Conservation (phyloP, 345 rosid species). For the Eucalyptus sp. region DNA sequence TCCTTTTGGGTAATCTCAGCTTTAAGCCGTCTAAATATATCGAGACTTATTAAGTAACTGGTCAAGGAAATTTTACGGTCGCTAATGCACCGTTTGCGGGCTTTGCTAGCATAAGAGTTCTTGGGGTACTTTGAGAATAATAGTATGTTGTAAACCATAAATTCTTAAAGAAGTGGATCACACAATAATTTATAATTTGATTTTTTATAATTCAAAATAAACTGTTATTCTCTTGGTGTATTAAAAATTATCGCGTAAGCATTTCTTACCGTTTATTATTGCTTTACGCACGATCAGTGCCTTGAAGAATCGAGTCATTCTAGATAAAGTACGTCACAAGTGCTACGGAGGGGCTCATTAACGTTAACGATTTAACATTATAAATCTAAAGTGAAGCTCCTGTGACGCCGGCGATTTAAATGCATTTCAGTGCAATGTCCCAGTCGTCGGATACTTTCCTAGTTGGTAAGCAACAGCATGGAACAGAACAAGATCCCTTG, state of each 20-base stretch:
- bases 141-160: accelerated
- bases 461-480: background rate
- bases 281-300: accelerated
- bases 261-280: background rate
- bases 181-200: too few relatives aligned
- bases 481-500: background rate
- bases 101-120: too few relatives aligned
- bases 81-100: background rate
- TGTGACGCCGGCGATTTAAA: background rate
- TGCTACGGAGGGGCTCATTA: background rate
- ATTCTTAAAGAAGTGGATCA: accelerated
- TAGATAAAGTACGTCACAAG: background rate
- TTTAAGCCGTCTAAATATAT: background rate
- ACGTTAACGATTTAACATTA: background rate
- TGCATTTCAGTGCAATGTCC: background rate
- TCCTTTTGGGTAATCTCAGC: background rate
- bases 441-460: background rate
- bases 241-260: accelerated
- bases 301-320: background rate
- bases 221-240: accelerated
- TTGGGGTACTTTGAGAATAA: accelerated
- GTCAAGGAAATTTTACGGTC: background rate
- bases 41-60: background rate
- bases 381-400: background rate
- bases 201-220: too few relatives aligned